Percentiles rank a stretch among this genome's conserved stretches.
Conservation (phyloP, 148 eudicot species). For the Bassia scoparia region DNA sequence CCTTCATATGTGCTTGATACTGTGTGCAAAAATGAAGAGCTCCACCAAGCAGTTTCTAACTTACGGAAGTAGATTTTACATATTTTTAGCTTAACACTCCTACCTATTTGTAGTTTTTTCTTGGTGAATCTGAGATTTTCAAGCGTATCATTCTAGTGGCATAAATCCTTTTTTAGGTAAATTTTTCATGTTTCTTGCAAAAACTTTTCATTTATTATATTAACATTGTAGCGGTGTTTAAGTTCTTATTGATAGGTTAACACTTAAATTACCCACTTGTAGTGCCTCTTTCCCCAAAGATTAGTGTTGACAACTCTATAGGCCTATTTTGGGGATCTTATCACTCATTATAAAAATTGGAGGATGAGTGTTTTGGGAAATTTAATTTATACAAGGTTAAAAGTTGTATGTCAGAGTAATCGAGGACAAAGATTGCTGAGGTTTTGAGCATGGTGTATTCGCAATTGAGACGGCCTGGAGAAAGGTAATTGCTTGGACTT, state of each 20-base stretch:
- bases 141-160: background rate
- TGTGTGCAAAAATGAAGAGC: constrained; percentile 72
- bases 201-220: background rate
- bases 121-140: background rate
- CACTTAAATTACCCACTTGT: background rate
- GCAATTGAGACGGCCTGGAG: background rate
- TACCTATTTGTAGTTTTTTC: background rate
- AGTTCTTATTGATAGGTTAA: background rate
- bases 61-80: constrained; percentile 62
- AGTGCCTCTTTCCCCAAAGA: background rate
- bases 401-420: background rate
- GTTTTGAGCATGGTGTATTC: too few species aligned
- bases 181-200: background rate
- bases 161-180: background rate
- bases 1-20: constrained; percentile 92
- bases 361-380: background rate
- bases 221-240: background rate
- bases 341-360: background rate
- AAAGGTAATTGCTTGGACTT: background rate
- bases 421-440: background rate
- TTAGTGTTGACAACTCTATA: background rate
- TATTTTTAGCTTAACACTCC: background rate
- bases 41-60: constrained; percentile 59
- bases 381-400: background rate
- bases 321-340: background rate